Percentiles rank a stretch among this genome's conserved stretches.
phyloP scores from a whole-genome alignment of 345 rosid species.

The Sapria himalayana region DNA sequence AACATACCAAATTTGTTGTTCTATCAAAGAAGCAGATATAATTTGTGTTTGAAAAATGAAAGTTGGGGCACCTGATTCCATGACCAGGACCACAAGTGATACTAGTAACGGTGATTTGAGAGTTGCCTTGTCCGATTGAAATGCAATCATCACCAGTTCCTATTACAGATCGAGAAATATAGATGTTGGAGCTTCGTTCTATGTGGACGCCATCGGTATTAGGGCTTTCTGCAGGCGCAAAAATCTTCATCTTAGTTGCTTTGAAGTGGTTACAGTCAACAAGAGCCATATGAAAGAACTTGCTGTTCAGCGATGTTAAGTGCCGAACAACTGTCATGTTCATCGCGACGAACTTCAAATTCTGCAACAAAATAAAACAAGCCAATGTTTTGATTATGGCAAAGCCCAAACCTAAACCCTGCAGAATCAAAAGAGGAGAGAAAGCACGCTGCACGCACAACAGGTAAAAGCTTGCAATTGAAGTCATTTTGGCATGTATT shows the following conservation, averaged over 20 bases:
- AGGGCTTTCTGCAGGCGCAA: constrained; percentile 21
- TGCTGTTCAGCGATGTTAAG: constrained; percentile 39
- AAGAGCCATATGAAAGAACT: constrained; percentile 39
- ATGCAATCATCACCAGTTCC: constrained; percentile 16
- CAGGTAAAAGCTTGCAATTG: constrained; percentile 15
- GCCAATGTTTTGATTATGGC: too few relatives aligned
- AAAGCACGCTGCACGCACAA: constrained; percentile 7
- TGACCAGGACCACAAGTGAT: constrained; percentile 20
- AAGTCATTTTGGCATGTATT: constrained; percentile 9
- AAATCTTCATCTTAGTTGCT: constrained; percentile 17
- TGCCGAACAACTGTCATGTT: constrained; percentile 21
- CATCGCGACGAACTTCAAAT: constrained; percentile 32
- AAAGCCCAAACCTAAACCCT: too few relatives aligned
- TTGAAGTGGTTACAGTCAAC: constrained; percentile 31
- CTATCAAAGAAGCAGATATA: too few relatives aligned
- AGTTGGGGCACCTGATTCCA: constrained; percentile 17
- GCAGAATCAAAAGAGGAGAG: not conserved
- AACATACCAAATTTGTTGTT: too few relatives aligned
- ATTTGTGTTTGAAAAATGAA: not conserved
- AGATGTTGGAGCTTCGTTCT: constrained; percentile 12
- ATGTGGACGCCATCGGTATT: constrained; percentile 32
- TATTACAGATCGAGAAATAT: constrained; percentile 9
- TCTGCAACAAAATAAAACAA: constrained; percentile 14
- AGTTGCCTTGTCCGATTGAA: constrained; percentile 12
- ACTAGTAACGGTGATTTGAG: constrained; percentile 9